Conservation (phyloP, 345 rosid genomes). For the Brassica napus region DNA sequence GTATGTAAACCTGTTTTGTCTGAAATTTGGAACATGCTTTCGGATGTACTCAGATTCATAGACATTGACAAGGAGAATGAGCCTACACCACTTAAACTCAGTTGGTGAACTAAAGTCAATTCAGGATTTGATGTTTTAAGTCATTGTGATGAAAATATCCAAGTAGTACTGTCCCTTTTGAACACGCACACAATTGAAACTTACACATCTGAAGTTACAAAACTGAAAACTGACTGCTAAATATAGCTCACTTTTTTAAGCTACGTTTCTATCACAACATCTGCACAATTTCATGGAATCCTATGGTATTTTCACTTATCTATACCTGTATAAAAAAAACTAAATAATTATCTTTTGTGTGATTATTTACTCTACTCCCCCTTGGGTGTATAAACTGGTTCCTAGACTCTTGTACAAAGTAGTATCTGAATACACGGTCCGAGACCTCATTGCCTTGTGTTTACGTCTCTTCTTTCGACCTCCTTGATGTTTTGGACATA, state of each 20-base stretch:
- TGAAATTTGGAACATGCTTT: constrained; percentile 20
- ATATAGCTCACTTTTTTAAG: constrained; percentile 42
- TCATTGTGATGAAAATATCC: constrained; percentile 13
- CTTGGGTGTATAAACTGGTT: constrained; percentile 53
- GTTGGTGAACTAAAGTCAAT: constrained; percentile 36
- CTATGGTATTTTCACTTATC: constrained; percentile 24
- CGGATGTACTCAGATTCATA: constrained; percentile 19
- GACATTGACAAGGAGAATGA: constrained; percentile 33
- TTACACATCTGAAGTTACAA: constrained; percentile 38
- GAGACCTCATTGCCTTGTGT: constrained; percentile 49
- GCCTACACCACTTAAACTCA: constrained; percentile 23
- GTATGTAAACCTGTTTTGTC: constrained; percentile 30
- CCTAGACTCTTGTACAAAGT: constrained; percentile 62
- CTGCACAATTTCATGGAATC: constrained; percentile 1
- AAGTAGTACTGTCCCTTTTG: constrained; percentile 35
- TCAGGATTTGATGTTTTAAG: constrained; percentile 26
- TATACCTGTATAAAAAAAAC: constrained; percentile 26
- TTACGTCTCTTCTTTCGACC: constrained; percentile 41
- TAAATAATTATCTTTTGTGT: neutral
- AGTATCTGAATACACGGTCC: constrained; percentile 71
- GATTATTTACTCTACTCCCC: constrained; percentile 13
- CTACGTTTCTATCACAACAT: constrained; percentile 36
- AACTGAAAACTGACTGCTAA: constrained; percentile 20
- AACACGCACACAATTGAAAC: constrained; percentile 36
- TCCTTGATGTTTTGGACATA: constrained; percentile 25